A percentile compares a stretch with the other conserved stretches of the same genome.
Conservation (phyloP, 2,329 filamentous ascomycete genomes). For the Fusarium brachygibbosum region DNA sequence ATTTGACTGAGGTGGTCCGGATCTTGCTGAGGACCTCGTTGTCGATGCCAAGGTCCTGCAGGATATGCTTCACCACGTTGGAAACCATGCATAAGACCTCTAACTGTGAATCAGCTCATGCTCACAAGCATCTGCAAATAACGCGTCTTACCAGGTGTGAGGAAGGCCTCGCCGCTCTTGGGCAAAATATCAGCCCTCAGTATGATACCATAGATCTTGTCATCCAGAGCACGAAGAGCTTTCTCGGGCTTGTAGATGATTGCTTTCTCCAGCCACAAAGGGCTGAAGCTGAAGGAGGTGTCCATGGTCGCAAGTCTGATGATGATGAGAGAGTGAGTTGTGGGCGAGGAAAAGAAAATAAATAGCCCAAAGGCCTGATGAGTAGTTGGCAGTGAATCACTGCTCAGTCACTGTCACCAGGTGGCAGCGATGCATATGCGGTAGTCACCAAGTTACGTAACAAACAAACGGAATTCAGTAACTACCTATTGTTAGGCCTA, state of each 20-base stretch:
- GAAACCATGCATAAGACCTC: constrained; percentile 9
- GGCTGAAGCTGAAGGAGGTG: constrained; percentile 42
- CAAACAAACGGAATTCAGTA: neutral
- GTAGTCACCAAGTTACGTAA: neutral
- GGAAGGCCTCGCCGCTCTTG: neutral
- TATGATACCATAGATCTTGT: constrained; percentile 3
- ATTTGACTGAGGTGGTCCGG: neutral
- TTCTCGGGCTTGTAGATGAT: constrained; percentile 30
- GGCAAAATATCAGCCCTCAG: neutral
- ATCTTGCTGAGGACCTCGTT: constrained; percentile 14
- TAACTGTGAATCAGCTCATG: neutral
- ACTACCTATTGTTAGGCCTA: no score
- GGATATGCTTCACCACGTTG: neutral
- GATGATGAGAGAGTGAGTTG: neutral
- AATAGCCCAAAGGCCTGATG: neutral
- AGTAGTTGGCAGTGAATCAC: neutral
- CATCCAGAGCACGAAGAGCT: constrained; percentile 13
- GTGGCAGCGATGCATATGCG: neutral
- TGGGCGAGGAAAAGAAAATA: neutral
- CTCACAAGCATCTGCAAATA: neutral
- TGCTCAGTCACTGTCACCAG: neutral
- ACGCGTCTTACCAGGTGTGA: neutral
- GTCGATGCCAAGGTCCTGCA: constrained; percentile 11
- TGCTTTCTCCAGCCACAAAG: constrained; percentile 39
- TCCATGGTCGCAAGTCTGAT: constrained; percentile 38